Evolutionary conservation across 345 rosid species (phyloP).

Genomic region (Physaria fendleri): DNA sequence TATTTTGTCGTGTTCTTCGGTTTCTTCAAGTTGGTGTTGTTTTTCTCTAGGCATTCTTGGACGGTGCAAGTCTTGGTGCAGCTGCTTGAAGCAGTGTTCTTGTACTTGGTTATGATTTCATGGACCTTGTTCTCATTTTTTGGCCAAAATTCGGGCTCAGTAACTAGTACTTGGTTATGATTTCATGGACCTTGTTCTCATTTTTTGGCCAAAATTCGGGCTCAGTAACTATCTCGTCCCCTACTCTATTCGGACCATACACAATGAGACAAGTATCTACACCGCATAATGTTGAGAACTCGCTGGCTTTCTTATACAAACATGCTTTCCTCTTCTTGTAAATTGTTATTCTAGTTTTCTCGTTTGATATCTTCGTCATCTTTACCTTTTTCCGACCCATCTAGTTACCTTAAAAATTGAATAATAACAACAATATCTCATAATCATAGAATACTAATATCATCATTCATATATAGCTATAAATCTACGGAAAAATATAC

Average conservation of each 20-base stretch:
- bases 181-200: constrained; percentile 16
- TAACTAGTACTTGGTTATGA: constrained; percentile 28
- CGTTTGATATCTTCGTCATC: constrained; percentile 30
- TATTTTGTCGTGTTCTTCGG: constrained; percentile 1
- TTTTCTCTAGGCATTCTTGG: constrained; percentile 24
- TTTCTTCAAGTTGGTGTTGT: constrained; percentile 2
- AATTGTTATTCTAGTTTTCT: constrained; percentile 32
- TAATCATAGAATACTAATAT: not conserved
- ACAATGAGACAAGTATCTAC: constrained; percentile 36
- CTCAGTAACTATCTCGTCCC: constrained; percentile 20
- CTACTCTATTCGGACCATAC: constrained; percentile 28
- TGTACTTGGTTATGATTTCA: constrained; percentile 28
- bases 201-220: constrained; percentile 32
- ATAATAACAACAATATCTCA: not conserved
- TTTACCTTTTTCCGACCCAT: constrained; percentile 34
- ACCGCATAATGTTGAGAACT: constrained; percentile 36
- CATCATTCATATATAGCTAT: not conserved
- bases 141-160: constrained; percentile 33
- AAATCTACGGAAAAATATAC: not conserved
- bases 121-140: constrained; percentile 14
- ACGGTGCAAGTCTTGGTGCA: constrained; percentile 17
- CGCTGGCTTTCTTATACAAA: constrained; percentile 31
- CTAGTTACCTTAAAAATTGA: not conserved
- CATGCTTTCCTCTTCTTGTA: constrained; percentile 35
- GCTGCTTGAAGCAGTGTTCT: constrained; percentile 14